Conservation (phyloP, 2,329 filamentous ascomycete genomes). For the Lomentospora prolificans region DNA sequence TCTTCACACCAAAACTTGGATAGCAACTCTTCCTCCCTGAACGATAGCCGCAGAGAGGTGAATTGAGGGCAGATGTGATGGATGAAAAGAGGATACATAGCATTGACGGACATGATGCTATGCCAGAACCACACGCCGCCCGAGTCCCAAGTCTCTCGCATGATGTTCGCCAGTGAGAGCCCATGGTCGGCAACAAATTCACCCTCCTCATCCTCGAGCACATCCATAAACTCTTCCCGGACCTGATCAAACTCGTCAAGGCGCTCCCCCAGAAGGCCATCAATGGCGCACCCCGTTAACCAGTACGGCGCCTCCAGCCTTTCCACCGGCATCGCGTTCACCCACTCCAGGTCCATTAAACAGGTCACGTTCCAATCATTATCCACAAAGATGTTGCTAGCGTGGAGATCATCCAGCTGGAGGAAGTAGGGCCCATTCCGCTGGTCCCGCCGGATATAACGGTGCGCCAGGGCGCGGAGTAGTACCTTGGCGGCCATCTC, state of each 20-base stretch:
- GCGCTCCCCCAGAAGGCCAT: constrained; percentile 9
- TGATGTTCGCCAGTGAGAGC: neutral
- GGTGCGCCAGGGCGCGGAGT: constrained; percentile 16
- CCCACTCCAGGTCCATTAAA: constrained; percentile 25
- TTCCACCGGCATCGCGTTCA: constrained; percentile 19
- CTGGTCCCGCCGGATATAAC: constrained; percentile 16
- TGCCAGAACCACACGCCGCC: neutral
- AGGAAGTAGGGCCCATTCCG: constrained; percentile 20
- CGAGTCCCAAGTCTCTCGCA: neutral
- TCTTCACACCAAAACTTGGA: neutral
- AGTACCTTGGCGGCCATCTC: constrained; percentile 19
- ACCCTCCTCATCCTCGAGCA: neutral
- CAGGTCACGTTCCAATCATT: constrained; percentile 23
- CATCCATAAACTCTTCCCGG: neutral
- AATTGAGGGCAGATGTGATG: neutral
- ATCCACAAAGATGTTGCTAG: constrained; percentile 25
- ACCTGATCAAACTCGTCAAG: neutral
- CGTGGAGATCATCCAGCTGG: constrained; percentile 21
- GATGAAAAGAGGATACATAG: neutral
- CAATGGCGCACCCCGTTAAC: constrained; percentile 13
- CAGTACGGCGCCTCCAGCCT: constrained; percentile 14
- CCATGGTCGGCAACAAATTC: neutral
- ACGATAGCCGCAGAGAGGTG: neutral
- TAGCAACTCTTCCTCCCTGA: neutral
- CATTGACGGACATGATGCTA: neutral